Evolutionary conservation across 345 rosid genomes (phyloP).

Genomic region (Erodium maritimum): DNA sequence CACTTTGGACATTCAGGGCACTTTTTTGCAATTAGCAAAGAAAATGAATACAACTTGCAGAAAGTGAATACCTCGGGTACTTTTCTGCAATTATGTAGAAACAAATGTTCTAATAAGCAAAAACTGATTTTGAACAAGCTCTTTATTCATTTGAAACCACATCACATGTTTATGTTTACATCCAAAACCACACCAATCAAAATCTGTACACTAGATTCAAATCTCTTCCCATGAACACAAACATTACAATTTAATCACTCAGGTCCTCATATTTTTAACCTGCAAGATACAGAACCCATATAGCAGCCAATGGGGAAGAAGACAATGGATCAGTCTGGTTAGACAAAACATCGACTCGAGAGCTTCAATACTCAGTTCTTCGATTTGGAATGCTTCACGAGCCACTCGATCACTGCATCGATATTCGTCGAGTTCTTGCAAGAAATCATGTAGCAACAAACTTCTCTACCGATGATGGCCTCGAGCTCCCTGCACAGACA

Average conservation of each 20-base stretch:
- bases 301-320: no score
- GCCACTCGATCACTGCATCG: constrained; percentile 31
- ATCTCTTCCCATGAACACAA: neutral
- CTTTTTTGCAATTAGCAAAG: no score
- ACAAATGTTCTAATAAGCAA: no score
- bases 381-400: constrained; percentile 35
- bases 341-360: no score
- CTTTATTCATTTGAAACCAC: constrained; percentile 7
- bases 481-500: constrained; percentile 13
- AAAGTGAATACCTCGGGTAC: no score
- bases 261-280: neutral
- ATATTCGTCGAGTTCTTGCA: constrained; percentile 32
- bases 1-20: no score
- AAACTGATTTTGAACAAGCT: neutral
- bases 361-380: constrained; percentile 32
- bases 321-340: no score
- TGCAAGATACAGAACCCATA: neutral
- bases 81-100: no score
- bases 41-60: no score
- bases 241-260: neutral
- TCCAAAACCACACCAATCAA: constrained; percentile 11
- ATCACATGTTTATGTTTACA: constrained; percentile 10
- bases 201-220: constrained; percentile 23
- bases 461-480: constrained; percentile 27
- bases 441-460: constrained; percentile 35